phyloP scores from a whole-genome alignment of 805 yeast species.

The Nakazawaea ernobii region DNA sequence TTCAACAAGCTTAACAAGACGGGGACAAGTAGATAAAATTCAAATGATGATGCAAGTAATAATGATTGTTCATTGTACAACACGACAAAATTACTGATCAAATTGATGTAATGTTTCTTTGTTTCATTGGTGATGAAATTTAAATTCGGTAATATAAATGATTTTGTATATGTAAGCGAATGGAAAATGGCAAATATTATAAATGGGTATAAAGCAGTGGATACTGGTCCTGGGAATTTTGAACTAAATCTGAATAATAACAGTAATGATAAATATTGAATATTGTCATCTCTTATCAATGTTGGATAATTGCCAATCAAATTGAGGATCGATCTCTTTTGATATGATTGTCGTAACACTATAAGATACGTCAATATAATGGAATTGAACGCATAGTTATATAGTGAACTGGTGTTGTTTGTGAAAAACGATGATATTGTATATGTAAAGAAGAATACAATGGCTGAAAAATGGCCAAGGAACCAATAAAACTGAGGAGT shows the following conservation, averaged over 20 bases:
- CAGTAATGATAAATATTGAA: slow-evolving; percentile 51
- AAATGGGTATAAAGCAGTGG: slow-evolving; percentile 53
- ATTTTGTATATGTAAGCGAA: slow-evolving; percentile 51
- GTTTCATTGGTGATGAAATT: slow-evolving; percentile 22
- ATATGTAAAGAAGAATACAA: slow-evolving; percentile 34
- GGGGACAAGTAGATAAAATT: slow-evolving; percentile 35
- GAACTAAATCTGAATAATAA: slow-evolving; percentile 35
- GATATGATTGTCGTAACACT: slow-evolving; percentile 55
- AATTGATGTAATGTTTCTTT: slow-evolving; percentile 19
- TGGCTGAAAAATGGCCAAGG: slow-evolving; percentile 49
- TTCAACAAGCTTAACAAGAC: slow-evolving; percentile 34
- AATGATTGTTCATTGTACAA: slow-evolving; percentile 37
- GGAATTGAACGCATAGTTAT: slow-evolving; percentile 39
- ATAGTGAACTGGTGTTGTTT: slow-evolving; percentile 28
- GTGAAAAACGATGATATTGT: slow-evolving; percentile 37
- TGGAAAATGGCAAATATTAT: slow-evolving; percentile 62
- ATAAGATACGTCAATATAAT: slow-evolving; percentile 57
- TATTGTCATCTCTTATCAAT: slow-evolving; percentile 48
- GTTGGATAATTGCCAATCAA: slow-evolving; percentile 22
- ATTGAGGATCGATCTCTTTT: slow-evolving; percentile 26
- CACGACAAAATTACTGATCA: slow-evolving; percentile 28
- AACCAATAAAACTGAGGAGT: slow-evolving; percentile 71
- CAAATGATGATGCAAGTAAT: slow-evolving; percentile 40
- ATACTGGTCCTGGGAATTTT: slow-evolving; percentile 31
- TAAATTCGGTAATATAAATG: slow-evolving; percentile 44